Conservation (phyloP, 768 basidiomycete species). For the Boletus reticuloceps region DNA sequence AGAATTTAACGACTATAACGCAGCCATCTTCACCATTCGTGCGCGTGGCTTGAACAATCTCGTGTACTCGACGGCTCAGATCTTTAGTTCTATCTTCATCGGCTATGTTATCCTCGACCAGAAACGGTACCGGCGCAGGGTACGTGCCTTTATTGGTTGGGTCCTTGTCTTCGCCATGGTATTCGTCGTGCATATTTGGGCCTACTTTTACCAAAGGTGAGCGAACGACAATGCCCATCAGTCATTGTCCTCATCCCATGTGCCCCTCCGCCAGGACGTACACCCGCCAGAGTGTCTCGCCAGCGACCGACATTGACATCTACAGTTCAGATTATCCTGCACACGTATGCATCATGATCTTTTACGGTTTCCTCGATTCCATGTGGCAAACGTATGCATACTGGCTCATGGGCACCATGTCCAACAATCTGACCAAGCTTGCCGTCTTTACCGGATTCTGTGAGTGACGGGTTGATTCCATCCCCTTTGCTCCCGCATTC, state of each 20-base stretch:
- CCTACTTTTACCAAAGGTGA: conserved; percentile 73
- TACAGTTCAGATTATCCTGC: conserved; percentile 52
- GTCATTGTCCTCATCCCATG: background rate
- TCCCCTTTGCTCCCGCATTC: background rate
- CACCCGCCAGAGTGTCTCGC: conserved; percentile 50
- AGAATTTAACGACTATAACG: conserved; percentile 85
- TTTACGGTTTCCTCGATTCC: conserved; percentile 72
- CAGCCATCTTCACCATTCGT: conserved; percentile 72
- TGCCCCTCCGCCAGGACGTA: conserved; percentile 36
- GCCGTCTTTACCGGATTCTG: conserved; percentile 82
- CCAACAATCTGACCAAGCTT: conserved; percentile 77
- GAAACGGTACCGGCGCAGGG: conserved; percentile 51
- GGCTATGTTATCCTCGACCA: conserved; percentile 65
- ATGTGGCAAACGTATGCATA: conserved; percentile 86
- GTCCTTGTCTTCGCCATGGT: conserved; percentile 57
- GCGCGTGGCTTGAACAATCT: conserved; percentile 75
- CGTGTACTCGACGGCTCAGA: conserved; percentile 77
- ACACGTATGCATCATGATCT: conserved; percentile 62
- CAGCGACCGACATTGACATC: conserved; percentile 53
- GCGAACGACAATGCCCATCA: conserved; percentile 11
- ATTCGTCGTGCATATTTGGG: conserved; percentile 74
- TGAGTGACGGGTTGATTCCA: conserved; percentile 38
- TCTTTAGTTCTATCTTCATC: conserved; percentile 71
- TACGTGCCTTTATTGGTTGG: conserved; percentile 75
- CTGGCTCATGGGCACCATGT: conserved; percentile 87